A percentile compares a stretch with the other conserved stretches of the same genome.
phyloP scores from a whole-genome alignment of 345 rosid species.

The Lepidium aucheri region DNA sequence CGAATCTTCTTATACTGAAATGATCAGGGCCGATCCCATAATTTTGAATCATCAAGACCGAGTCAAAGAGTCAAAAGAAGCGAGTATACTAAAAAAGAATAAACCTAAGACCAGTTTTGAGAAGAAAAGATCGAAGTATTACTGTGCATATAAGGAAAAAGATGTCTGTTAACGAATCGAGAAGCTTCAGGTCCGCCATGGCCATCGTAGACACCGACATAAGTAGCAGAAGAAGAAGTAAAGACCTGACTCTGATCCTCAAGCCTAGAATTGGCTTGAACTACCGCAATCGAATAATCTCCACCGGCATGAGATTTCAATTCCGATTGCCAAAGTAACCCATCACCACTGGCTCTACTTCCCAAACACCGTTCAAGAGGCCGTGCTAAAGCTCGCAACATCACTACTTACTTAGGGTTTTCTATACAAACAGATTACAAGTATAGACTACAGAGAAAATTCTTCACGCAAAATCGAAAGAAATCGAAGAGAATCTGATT shows the following conservation, averaged over 20 bases:
- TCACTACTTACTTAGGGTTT: conserved; percentile 29
- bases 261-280: conserved; percentile 72
- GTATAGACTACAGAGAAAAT: background rate
- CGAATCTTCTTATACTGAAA: background rate
- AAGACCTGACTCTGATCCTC: conserved; percentile 95
- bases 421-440: background rate
- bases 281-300: conserved; percentile 91
- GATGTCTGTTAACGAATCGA: conserved; percentile 73
- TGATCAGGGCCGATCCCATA: background rate
- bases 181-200: conserved; percentile 99
- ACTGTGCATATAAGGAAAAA: conserved; percentile 78
- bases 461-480: no score
- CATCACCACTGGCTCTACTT: conserved; percentile 52
- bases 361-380: conserved; percentile 74
- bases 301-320: conserved; percentile 76
- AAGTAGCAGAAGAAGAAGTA: conserved; percentile 68
- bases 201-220: conserved; percentile 85
- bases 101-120: background rate
- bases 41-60: background rate
- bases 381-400: conserved; percentile 55
- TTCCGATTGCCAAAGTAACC: conserved; percentile 75
- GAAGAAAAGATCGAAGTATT: conserved; percentile 11
- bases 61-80: conserved; percentile 1
- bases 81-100: background rate
- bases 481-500: background rate